Percentiles rank a stretch among this genome's conserved stretches.
Conservation (phyloP, 352 stramenopile species). For the Phytophthora sansomeana region DNA sequence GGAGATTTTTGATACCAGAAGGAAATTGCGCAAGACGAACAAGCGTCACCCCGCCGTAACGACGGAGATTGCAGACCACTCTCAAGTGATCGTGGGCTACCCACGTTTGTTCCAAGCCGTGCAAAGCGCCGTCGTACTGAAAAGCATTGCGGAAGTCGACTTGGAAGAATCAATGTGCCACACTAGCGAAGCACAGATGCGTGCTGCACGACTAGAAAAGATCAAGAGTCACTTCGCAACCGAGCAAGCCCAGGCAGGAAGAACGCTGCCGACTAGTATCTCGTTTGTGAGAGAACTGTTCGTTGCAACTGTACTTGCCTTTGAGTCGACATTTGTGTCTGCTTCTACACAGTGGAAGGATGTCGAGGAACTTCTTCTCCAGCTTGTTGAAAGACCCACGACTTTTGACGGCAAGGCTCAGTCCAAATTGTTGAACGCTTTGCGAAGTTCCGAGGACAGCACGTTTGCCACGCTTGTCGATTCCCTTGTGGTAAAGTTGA, state of each 20-base stretch:
- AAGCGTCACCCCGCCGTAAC: slow-evolving; percentile 18
- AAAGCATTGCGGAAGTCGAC: slow-evolving; percentile 67
- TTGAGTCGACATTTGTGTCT: slow-evolving; percentile 50
- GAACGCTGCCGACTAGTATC: slow-evolving; percentile 34
- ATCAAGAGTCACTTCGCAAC: slow-evolving; percentile 59
- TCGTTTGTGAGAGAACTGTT: slow-evolving; percentile 57
- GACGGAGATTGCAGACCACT: slow-evolving; percentile 56
- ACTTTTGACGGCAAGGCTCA: slow-evolving; percentile 28
- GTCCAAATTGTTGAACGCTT: slow-evolving; percentile 37
- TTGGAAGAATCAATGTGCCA: slow-evolving; percentile 64
- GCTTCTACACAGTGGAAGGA: slow-evolving; percentile 35
- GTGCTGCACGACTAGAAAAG: slow-evolving; percentile 51
- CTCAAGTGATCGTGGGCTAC: slow-evolving; percentile 50
- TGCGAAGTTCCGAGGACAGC: slow-evolving; percentile 48
- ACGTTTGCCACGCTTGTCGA: slow-evolving; percentile 44
- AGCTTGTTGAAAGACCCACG: slow-evolving; percentile 21
- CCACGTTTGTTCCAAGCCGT: slow-evolving; percentile 69
- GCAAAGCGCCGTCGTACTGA: slow-evolving; percentile 61
- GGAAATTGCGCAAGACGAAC: slow-evolving; percentile 57
- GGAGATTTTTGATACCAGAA: slow-evolving; percentile 78
- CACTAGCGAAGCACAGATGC: slow-evolving; percentile 63
- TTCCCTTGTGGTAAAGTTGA: slow-evolving; percentile 50
- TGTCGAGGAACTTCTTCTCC: slow-evolving; percentile 32
- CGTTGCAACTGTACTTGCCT: slow-evolving; percentile 62
- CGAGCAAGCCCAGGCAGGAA: slow-evolving; percentile 22